Conservation (phyloP, 116 monocot genomes). For the Cymodocea nodosa region DNA sequence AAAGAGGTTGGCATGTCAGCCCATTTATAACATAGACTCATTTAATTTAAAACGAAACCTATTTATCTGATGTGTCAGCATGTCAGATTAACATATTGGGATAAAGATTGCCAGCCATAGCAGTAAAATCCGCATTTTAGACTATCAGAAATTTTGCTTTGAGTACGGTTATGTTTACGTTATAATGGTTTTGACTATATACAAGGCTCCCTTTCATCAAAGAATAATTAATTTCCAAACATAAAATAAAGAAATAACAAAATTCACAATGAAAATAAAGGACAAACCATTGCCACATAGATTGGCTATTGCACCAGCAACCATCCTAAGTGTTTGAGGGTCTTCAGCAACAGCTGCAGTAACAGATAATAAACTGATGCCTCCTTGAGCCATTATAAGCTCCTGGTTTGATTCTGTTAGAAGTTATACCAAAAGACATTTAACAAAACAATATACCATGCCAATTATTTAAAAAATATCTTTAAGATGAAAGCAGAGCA, state of each 20-base stretch:
- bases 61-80: too few relatives aligned
- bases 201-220: not conserved
- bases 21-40: too few relatives aligned
- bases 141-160: too few relatives aligned
- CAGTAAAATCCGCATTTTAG: too few relatives aligned
- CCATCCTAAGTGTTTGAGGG: slow-evolving; percentile 96
- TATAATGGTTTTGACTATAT: not conserved
- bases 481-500: not conserved
- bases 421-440: not conserved
- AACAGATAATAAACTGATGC: slow-evolving; percentile 69
- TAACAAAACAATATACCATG: not conserved
- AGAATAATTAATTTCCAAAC: not conserved
- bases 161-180: too few relatives aligned
- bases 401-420: slow-evolving; percentile 82
- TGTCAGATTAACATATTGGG: too few relatives aligned
- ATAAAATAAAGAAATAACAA: not conserved
- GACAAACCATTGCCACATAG: slow-evolving; percentile 89
- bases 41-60: too few relatives aligned
- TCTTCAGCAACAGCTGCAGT: slow-evolving; percentile 79
- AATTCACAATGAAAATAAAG: not conserved
- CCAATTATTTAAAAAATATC: not conserved
- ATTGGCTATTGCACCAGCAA: slow-evolving; percentile 97
- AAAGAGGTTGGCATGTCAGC: too few relatives aligned
- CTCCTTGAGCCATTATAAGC: slow-evolving; percentile 85
- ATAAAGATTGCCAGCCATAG: too few relatives aligned